Evolutionary conservation across 2,329 filamentous ascomycete species (phyloP).

Genomic region (Epichloe gansuensis): DNA sequence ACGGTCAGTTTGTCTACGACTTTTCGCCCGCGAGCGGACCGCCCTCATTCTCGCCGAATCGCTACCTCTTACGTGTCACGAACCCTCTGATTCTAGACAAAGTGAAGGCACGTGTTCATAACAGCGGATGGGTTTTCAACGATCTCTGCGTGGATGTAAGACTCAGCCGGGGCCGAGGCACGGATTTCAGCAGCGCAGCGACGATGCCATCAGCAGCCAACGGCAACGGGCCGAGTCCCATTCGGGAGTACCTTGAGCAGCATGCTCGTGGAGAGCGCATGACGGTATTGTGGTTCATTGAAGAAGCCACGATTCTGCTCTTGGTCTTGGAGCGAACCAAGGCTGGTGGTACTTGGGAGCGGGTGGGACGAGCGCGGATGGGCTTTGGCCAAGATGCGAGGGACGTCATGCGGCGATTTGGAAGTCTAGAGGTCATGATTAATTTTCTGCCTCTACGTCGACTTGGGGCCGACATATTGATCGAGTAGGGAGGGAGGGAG

Average conservation of each 20-base stretch:
- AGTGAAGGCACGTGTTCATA: conserved; percentile 21
- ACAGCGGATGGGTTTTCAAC: conserved; percentile 23
- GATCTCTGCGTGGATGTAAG: conserved; percentile 22
- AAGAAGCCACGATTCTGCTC: conserved; percentile 22
- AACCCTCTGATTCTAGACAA: conserved; percentile 22
- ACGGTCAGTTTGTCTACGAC: conserved; percentile 21
- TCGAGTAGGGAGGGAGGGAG: conserved; percentile 14
- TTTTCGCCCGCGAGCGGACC: conserved; percentile 12
- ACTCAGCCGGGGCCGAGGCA: conserved; percentile 17
- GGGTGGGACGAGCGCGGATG: conserved; percentile 24
- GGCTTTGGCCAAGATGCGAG: conserved; percentile 21
- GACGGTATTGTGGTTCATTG: conserved; percentile 25
- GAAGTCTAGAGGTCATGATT: conserved; percentile 19
- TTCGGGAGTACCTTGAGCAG: conserved; percentile 22
- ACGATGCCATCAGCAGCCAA: background rate
- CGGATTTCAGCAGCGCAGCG: background rate
- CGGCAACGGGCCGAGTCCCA: conserved; percentile 9
- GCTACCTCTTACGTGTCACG: conserved; percentile 20
- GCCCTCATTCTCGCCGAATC: conserved; percentile 14
- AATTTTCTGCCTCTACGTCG: conserved; percentile 20
- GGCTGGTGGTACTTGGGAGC: conserved; percentile 17
- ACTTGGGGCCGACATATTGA: conserved; percentile 20
- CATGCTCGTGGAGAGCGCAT: conserved; percentile 24
- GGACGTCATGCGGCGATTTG: conserved; percentile 19
- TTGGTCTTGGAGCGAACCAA: conserved; percentile 19